A percentile compares a stretch with the other conserved stretches of the same genome.
Conservation (phyloP, 768 basidiomycete genomes). For the Boletus reticulatus region DNA sequence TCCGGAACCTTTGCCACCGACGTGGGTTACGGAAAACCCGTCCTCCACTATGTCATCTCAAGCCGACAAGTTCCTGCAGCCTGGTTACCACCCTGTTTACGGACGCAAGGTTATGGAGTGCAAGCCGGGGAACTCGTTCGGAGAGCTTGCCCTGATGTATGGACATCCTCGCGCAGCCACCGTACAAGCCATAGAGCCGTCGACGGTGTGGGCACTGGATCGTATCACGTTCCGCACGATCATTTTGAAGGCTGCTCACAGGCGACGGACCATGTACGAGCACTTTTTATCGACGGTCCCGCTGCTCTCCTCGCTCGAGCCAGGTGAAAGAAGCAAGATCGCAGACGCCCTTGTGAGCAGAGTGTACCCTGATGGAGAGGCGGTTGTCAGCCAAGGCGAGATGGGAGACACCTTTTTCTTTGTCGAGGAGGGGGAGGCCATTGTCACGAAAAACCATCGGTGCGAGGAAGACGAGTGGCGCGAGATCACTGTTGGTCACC, state of each 20-base stretch:
- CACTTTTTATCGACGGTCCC: conserved; percentile 90
- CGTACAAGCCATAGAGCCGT: conserved; percentile 79
- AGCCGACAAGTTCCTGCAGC: conserved; percentile 57
- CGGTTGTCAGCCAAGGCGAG: conserved; percentile 90
- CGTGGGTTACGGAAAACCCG: conserved; percentile 49
- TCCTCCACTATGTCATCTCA: conserved; percentile 36
- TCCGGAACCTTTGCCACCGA: conserved; percentile 60
- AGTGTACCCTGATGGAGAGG: conserved; percentile 78
- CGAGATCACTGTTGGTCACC: conserved; percentile 70
- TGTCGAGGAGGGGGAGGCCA: conserved; percentile 90
- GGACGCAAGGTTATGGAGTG: conserved; percentile 86
- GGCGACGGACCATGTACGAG: conserved; percentile 94
- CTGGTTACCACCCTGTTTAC: conserved; percentile 65
- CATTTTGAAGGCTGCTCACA: conserved; percentile 88
- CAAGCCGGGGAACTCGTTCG: conserved; percentile 83
- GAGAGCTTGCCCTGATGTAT: conserved; percentile 98
- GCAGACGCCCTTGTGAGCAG: conserved; percentile 90
- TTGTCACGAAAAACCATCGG: conserved; percentile 74
- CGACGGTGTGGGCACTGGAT: conserved; percentile 92
- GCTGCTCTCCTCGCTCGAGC: conserved; percentile 80
- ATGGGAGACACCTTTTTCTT: conserved; percentile 98
- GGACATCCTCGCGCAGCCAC: conserved; percentile 95
- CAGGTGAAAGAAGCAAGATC: conserved; percentile 92
- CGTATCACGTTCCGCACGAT: conserved; percentile 98
- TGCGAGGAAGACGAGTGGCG: conserved; percentile 55